phyloP scores from a whole-genome alignment of 441 rosid genomes.

The Erodium texanum region DNA sequence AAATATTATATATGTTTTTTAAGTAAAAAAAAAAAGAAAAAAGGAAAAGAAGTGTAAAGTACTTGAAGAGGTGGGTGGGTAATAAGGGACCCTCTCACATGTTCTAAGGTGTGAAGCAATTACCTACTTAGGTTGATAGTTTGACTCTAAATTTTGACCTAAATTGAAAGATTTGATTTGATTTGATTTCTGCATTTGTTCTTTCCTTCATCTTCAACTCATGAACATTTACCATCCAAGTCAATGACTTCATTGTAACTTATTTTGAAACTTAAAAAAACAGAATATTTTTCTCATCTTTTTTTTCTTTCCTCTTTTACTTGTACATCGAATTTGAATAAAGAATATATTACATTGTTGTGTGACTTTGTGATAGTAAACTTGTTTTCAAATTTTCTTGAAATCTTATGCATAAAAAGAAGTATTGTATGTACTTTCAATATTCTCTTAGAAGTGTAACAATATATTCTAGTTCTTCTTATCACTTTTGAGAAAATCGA shows the following conservation, averaged over 20 bases:
- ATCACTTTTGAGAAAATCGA: too few species aligned
- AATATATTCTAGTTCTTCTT: too few species aligned
- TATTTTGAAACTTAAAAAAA: background rate
- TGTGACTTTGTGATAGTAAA: too few species aligned
- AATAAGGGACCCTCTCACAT: background rate
- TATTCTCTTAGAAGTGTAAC: too few species aligned
- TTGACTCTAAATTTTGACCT: background rate
- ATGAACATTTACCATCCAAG: background rate
- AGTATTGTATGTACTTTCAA: too few species aligned
- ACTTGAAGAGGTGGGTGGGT: background rate
- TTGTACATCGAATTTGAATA: background rate
- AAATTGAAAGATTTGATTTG: background rate
- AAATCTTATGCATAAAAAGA: too few species aligned
- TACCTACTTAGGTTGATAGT: background rate
- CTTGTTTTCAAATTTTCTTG: too few species aligned
- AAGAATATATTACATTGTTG: background rate
- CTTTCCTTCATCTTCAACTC: background rate
- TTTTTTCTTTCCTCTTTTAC: background rate
- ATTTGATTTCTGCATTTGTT: background rate
- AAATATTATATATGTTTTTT: too few species aligned
- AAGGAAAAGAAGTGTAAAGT: background rate
- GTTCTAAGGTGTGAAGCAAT: conserved; percentile 1
- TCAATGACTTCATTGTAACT: conserved; percentile 2
- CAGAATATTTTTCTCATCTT: background rate
- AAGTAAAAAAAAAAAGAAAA: too few species aligned